Evolutionary conservation across 1,139 yeast genomes (phyloP), one percentile per base, ranked within the genome.

Genomic region (Pichia sp.): DNA sequence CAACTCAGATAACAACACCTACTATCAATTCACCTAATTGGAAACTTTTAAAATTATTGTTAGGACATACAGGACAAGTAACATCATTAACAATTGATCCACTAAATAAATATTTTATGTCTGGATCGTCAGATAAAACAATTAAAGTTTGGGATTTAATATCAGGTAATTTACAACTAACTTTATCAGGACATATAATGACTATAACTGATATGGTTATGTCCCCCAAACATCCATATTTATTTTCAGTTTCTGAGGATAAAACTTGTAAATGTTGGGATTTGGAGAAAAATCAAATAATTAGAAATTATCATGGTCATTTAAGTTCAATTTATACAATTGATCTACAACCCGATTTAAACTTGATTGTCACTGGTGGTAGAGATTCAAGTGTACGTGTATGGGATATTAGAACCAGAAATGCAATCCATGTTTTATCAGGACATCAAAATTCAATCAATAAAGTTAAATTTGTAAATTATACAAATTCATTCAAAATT

Each of bases 231-330:
- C 89, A 82, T 62, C 97, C 98, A 0, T 93, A 93, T 67, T 72
- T 95, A 70, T 95, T 90, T 65, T 82, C 95, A 13, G 95, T 95
- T 30, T 87, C 96, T 41, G 98, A 93, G 65, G 99, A 95, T 69
- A 91, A 91, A 66, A 79, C 90, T 42, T 89, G 90, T n/a, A 81
- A 90, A 63, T 91, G 98, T 69, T 95, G 98, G 97, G 99, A 95
- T 70, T 73, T 95, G 61, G 98, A 93, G 67, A 79, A 84, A 62
- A 88, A 93, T 60, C 80, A 81, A 61, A 83, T 88, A 1, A 80
- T 90, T 18, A 73, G 98, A 52, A 89, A 90, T 62, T 95, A 88
- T 66, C 95, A 91, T 67, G 99, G 99, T 5, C 99, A 93, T 69
- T 75, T 89, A 31, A 88, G 96, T 25, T 96, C 96, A 3, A 88